These are phyloP conservation scores for Endocalyx cinctus DNA, from an alignment of 2,329 filamentous ascomycete genomes.

Conservation along the genomic window DNA sequence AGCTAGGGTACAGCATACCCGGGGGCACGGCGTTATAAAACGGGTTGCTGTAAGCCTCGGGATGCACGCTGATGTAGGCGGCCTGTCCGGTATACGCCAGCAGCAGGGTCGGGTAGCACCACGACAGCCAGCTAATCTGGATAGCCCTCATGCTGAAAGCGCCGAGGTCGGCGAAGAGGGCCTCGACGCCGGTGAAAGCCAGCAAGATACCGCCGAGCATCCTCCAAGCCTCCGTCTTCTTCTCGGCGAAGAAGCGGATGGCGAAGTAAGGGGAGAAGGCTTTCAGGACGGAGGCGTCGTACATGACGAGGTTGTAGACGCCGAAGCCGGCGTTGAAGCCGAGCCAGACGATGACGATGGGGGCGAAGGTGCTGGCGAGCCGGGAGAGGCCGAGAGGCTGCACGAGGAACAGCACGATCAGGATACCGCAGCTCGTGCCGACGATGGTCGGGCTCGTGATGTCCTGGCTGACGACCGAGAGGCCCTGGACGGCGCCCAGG, in stretches of 20 bases:
- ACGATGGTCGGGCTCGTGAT: conserved; percentile 55
- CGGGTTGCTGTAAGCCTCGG: conserved; percentile 62
- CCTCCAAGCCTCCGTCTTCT: conserved; percentile 57
- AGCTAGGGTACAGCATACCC: conserved; percentile 62
- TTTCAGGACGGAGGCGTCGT: conserved; percentile 50
- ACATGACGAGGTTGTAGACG: conserved; percentile 54
- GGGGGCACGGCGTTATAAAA: conserved; percentile 69
- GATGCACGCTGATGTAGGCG: conserved; percentile 59
- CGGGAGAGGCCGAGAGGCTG: conserved; percentile 62
- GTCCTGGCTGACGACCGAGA: conserved; percentile 52
- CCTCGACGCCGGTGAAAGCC: conserved; percentile 74
- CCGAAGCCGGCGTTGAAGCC: conserved; percentile 58
- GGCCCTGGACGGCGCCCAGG: conserved; percentile 63
- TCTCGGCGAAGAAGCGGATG: conserved; percentile 55
- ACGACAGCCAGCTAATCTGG: conserved; percentile 67
- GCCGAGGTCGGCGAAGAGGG: conserved; percentile 72
- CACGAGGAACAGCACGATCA: conserved; percentile 58
- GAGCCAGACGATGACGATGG: conserved; percentile 64
- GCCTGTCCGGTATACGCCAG: conserved; percentile 70
- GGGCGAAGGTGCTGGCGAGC: conserved; percentile 58
- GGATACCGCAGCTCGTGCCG: conserved; percentile 59
- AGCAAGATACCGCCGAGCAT: conserved; percentile 68
- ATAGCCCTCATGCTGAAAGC: conserved; percentile 68
- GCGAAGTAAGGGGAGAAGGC: conserved; percentile 57
- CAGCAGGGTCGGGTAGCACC: conserved; percentile 62